Base-by-base conservation (phyloP, 176 grass and related monocot species). In the Luzula sylvatica region DNA sequence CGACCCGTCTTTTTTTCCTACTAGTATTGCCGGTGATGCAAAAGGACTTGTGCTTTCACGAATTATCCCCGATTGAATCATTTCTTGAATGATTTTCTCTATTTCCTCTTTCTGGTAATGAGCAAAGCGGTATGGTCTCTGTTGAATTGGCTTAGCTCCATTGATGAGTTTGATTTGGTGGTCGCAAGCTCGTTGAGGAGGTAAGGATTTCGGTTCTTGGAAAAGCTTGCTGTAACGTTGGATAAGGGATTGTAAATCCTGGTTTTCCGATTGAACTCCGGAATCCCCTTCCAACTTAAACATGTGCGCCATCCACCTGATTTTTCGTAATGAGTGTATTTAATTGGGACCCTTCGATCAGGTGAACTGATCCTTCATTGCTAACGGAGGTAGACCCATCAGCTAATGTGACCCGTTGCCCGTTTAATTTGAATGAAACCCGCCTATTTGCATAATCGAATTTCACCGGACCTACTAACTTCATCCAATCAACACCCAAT, bases 31-130 rank as follows among this genome's bases (percentile, higher is more conserved):
- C 4, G 23, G 19, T 28, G 23, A 55, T 11, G n/a, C 17, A 55
- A 55, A 55, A 3, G 50, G 11, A 3, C n/a, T 19, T 4, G 3
- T 15, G 20, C 50, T 55, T 3, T 4, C 3, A 3, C 50, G 23
- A 28, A 55, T 55, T 3, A 55, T 16, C 42, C 42, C 50, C 3
- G 3, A 3, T 11, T 55, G 4, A 4, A 23, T 4, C 11, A 55
- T 13, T 3, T 55, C 50, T 55, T 55, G 8, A 15, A 55, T 20
- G 4, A 55, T 6, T 5, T 15, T 5, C 23, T 28, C 50, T 3
- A 55, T 55, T 20, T 55, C 50, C 8, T 55, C 20, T 12, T 55
- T 55, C 17, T 55, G 23, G 15, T 19, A 55, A 14, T 28, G 50
- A 12, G 50, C n/a, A 22, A 7, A 55, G 3, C 50, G 50, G 50